These are phyloP conservation scores for Cucurbita argyrosperma DNA, from an alignment of 306 rosid genomes.

Conservation along the genomic window DNA sequence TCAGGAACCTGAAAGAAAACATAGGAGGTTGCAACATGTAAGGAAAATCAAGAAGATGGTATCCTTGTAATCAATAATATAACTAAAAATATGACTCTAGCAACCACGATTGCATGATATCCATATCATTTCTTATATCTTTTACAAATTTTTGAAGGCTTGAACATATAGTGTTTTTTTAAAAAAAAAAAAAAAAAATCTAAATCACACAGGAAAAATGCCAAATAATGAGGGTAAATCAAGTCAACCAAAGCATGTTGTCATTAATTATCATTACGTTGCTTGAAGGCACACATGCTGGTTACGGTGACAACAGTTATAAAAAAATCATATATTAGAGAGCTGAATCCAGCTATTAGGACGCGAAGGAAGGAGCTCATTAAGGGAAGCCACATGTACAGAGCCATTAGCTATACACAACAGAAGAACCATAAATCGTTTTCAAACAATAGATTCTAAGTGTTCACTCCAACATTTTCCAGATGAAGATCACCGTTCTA, in stretches of 20 bases:
- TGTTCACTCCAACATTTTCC: background rate
- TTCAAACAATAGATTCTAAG: background rate
- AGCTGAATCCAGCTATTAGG: background rate
- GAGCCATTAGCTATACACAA: background rate
- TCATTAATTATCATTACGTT: background rate
- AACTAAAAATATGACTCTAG: background rate
- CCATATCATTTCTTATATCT: background rate
- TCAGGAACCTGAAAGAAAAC: constrained; percentile 30
- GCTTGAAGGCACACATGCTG: background rate
- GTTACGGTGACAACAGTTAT: background rate
- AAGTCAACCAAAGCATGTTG: background rate
- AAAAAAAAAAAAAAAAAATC: background rate
- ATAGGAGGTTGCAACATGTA: background rate
- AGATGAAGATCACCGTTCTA: background rate
- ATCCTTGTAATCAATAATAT: background rate
- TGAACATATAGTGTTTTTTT: background rate
- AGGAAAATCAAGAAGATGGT: background rate
- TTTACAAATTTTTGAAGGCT: background rate
- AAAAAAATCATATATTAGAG: background rate
- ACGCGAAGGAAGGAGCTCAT: background rate
- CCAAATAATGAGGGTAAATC: background rate
- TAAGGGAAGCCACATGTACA: background rate
- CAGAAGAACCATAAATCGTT: background rate
- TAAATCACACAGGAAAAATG: background rate
- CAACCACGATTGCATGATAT: background rate